These are phyloP conservation scores for Gillenia trifoliata DNA, from an alignment of 306 rosid species.

Conservation along the genomic window DNA sequence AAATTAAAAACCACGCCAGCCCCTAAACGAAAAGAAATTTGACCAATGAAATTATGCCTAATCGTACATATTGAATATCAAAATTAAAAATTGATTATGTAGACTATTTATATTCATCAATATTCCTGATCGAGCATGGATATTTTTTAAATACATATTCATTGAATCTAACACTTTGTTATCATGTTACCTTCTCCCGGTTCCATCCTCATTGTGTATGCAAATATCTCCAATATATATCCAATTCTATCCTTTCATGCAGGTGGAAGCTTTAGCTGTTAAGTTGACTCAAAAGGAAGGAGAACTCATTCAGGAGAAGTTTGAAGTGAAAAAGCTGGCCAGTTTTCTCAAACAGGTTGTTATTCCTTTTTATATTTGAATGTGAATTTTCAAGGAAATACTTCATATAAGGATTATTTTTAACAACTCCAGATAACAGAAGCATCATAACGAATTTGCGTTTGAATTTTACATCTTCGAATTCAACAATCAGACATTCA, in stretches of 20 bases:
- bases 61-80: too few relatives aligned
- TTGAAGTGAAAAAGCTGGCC: slow-evolving; percentile 91
- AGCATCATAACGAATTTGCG: too few relatives aligned
- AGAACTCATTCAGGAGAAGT: slow-evolving; percentile 95
- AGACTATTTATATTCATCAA: not conserved
- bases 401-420: not conserved
- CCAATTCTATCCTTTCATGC: slow-evolving; percentile 13
- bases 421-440: too few relatives aligned
- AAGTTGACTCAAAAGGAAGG: slow-evolving; percentile 98
- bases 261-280: slow-evolving; percentile 98
- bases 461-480: not conserved
- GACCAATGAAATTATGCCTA: too few relatives aligned
- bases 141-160: too few relatives aligned
- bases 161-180: too few relatives aligned
- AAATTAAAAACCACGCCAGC: too few relatives aligned
- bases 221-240: not conserved
- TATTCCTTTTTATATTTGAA: not conserved
- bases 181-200: not conserved
- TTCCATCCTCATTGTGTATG: too few relatives aligned
- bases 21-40: too few relatives aligned
- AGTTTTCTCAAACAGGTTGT: slow-evolving; percentile 92
- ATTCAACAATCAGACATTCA: not conserved
- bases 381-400: not conserved
- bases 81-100: not conserved
- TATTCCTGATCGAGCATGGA: not conserved